A percentile compares a stretch with the other conserved stretches of the same genome.
Evolutionary conservation across 1,284 basidiomycete species (phyloP).

Genomic region (Rhodotorula sp.): DNA sequence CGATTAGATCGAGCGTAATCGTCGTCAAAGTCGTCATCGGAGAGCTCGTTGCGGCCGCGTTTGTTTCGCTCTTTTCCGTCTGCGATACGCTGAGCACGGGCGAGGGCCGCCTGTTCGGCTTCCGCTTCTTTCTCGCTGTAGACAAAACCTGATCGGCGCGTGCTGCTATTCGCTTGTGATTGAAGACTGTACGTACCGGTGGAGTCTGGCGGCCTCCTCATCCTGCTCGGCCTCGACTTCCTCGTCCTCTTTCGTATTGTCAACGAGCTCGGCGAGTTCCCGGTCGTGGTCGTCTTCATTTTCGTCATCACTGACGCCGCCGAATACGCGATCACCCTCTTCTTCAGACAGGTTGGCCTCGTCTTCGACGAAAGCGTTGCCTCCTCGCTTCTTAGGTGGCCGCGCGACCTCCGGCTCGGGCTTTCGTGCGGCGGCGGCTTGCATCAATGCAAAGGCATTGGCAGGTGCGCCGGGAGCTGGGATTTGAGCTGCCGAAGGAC

Average conservation of each 20-base stretch:
- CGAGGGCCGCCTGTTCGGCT: conserved; percentile 18
- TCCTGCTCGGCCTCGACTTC: conserved; percentile 33
- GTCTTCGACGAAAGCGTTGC: conserved; percentile 27
- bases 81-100: conserved; percentile 26
- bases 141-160: background rate
- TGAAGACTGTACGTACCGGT: conserved; percentile 14
- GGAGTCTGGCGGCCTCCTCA: conserved; percentile 8
- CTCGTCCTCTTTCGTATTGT: conserved; percentile 28
- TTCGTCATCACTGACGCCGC: conserved; percentile 32
- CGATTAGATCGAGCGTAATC: conserved; percentile 10
- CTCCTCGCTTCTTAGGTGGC: background rate
- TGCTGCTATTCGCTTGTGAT: background rate
- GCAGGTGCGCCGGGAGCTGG: background rate
- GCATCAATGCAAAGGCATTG: conserved; percentile 28
- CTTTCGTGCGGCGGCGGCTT: background rate
- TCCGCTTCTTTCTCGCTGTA: conserved; percentile 28
- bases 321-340: conserved; percentile 19
- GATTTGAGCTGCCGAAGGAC: conserved; percentile 27
- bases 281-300: conserved; percentile 34
- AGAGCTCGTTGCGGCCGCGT: conserved; percentile 19
- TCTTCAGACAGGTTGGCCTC: conserved; percentile 36
- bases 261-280: conserved; percentile 36
- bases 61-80: conserved; percentile 36
- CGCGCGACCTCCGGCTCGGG: background rate
- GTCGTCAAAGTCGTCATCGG: conserved; percentile 40